A percentile compares a stretch with the other conserved stretches of the same genome.
Evolutionary conservation across 805 yeast genomes (phyloP).

Genomic region (Zygosaccharomyces bisporus): DNA sequence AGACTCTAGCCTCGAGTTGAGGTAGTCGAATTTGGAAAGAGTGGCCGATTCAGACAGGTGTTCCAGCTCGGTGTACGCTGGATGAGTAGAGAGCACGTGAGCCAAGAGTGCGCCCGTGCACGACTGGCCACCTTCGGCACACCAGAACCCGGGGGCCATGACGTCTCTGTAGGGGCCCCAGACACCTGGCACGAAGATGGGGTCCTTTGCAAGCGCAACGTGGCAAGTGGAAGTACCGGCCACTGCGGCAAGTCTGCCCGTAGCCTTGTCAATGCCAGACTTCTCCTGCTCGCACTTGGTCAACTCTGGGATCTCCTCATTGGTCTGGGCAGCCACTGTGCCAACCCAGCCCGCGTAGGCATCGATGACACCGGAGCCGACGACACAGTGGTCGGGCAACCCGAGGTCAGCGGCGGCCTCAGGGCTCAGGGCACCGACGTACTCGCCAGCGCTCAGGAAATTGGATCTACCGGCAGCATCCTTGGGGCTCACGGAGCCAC

Average conservation of each 20-base stretch:
- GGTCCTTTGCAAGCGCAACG: constrained; percentile 76
- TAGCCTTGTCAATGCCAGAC: constrained; percentile 53
- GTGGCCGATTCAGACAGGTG: constrained; percentile 64
- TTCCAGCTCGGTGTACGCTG: constrained; percentile 73
- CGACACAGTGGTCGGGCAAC: constrained; percentile 70
- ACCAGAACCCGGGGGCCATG: constrained; percentile 85
- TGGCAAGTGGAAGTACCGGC: constrained; percentile 99
- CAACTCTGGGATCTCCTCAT: constrained; percentile 47
- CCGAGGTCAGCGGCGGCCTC: constrained; percentile 81
- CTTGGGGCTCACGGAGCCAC: constrained; percentile 73
- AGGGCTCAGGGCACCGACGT: constrained; percentile 66
- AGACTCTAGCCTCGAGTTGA: constrained; percentile 70
- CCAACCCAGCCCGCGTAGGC: constrained; percentile 99
- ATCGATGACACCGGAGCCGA: constrained; percentile 94
- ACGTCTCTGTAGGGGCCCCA: constrained; percentile 99
- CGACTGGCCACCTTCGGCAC: constrained; percentile 99
- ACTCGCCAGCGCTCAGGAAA: constrained; percentile 84
- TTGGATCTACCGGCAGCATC: constrained; percentile 41
- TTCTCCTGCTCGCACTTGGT: constrained; percentile 46
- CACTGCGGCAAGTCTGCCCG: constrained; percentile 92
- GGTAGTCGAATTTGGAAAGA: constrained; percentile 73
- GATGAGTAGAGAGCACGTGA: constrained; percentile 83
- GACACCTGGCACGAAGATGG: constrained; percentile 90
- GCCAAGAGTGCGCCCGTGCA: constrained; percentile 94
- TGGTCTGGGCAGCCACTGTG: constrained; percentile 89